Evolutionary conservation across 768 basidiomycete species (phyloP).

Genomic region (Rickenella mellea): DNA sequence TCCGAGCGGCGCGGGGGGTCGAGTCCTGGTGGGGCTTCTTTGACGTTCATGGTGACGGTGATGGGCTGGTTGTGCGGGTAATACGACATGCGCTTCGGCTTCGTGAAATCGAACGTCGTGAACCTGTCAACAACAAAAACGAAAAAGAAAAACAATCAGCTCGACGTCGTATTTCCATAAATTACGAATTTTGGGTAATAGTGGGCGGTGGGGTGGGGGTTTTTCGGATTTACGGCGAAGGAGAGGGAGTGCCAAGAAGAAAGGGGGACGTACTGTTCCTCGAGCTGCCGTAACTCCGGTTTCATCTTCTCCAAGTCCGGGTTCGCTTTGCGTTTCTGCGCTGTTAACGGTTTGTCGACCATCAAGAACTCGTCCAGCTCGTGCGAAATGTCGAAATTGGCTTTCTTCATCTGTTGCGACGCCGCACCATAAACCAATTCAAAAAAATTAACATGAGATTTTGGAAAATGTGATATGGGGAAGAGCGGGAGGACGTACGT

Average conservation of each 20-base stretch:
- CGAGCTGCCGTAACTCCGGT: slow-evolving; percentile 84
- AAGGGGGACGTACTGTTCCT: slow-evolving; percentile 65
- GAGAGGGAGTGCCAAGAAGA: not conserved
- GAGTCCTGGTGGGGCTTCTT: not conserved
- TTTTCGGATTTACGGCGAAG: too few species aligned
- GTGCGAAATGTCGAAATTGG: slow-evolving; percentile 97
- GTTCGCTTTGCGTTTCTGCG: slow-evolving; percentile 84
- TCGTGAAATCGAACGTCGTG: slow-evolving; percentile 78
- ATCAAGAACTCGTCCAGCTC: slow-evolving; percentile 96
- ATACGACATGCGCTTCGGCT: slow-evolving; percentile 68
- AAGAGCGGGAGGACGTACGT: slow-evolving; percentile 51
- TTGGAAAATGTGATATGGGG: slow-evolving; percentile 34
- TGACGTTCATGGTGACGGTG: slow-evolving; percentile 11
- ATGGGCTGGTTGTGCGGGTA: slow-evolving; percentile 78
- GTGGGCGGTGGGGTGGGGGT: too few species aligned
- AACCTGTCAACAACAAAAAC: slow-evolving; percentile 46
- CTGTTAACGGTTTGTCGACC: slow-evolving; percentile 97
- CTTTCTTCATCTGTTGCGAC: slow-evolving; percentile 68
- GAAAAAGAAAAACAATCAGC: slow-evolving; percentile 6
- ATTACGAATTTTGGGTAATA: too few species aligned
- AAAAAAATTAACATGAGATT: slow-evolving; percentile 25
- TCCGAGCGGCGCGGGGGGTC: not conserved
- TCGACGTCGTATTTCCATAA: too few species aligned
- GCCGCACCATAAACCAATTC: not conserved
- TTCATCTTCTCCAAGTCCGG: slow-evolving; percentile 81